These are phyloP conservation scores for Rozella allomycis DNA, from an alignment of 371 early-diverging fungal species.

Conservation along the genomic window DNA sequence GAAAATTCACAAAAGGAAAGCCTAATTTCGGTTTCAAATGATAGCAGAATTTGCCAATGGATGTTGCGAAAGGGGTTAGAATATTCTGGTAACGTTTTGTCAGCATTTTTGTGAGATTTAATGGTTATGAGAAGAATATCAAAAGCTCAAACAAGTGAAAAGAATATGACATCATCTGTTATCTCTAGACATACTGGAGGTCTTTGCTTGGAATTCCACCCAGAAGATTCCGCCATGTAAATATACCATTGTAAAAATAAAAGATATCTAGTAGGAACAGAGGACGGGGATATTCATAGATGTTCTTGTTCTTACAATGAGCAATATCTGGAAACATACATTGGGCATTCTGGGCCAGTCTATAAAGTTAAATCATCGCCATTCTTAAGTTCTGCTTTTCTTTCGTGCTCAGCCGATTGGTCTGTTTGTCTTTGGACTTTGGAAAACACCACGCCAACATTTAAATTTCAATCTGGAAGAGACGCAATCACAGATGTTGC, in stretches of 20 bases:
- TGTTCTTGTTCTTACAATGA: slow-evolving; percentile 31
- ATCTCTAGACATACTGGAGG: slow-evolving; percentile 27
- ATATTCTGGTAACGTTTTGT: slow-evolving; percentile 9
- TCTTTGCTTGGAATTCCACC: slow-evolving; percentile 25
- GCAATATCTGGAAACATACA: slow-evolving; percentile 21
- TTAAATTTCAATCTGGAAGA: slow-evolving; percentile 26
- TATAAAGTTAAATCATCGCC: slow-evolving; percentile 25
- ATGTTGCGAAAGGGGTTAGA: slow-evolving; percentile 22
- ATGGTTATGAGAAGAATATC: slow-evolving; percentile 26
- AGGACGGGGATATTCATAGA: slow-evolving; percentile 24
- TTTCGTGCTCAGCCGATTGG: slow-evolving; percentile 25
- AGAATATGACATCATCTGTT: slow-evolving; percentile 10
- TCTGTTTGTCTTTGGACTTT: slow-evolving; percentile 21
- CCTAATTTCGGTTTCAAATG: slow-evolving; percentile 11
- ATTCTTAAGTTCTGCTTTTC: slow-evolving; percentile 12
- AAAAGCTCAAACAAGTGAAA: slow-evolving; percentile 1
- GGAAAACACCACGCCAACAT: slow-evolving; percentile 15
- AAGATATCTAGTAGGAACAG: slow-evolving; percentile 29
- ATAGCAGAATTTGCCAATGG: slow-evolving; percentile 28
- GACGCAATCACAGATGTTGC: slow-evolving; percentile 23
- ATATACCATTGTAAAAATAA: neutral
- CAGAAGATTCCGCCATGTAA: slow-evolving; percentile 19
- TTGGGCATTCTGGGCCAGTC: slow-evolving; percentile 23
- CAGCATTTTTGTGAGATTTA: slow-evolving; percentile 8
- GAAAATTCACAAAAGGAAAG: slow-evolving; percentile 11